These are phyloP conservation scores for Leishmania arabica DNA, from an alignment of 208 protist genomes.

Conservation along the genomic window DNA sequence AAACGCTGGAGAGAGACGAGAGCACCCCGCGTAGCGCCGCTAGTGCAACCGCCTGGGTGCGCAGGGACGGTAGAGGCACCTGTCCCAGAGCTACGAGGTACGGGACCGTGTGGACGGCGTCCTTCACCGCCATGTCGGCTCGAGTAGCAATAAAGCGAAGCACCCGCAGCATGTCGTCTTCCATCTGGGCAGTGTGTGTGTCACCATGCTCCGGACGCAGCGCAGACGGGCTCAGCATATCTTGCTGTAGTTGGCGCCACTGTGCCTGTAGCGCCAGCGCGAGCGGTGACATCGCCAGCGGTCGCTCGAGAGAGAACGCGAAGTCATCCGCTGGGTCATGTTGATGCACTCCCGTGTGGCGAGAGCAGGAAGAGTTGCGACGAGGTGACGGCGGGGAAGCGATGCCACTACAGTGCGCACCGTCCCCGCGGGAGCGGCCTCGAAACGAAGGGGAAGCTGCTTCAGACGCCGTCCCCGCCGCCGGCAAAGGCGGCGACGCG, in stretches of 20 bases:
- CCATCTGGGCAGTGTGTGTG: conserved; percentile 9
- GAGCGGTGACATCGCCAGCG: conserved; percentile 32
- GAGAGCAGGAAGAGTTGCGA: neutral
- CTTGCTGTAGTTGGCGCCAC: conserved; percentile 50
- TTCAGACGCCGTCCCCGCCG: too few relatives aligned
- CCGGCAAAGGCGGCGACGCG: neutral
- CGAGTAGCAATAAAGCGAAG: conserved; percentile 34
- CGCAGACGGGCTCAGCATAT: conserved; percentile 23
- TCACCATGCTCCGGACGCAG: conserved; percentile 11
- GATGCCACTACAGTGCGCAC: neutral
- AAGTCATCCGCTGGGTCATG: neutral
- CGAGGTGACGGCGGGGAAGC: neutral
- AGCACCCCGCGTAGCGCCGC: conserved; percentile 50
- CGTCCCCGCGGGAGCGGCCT: neutral
- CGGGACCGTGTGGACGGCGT: conserved; percentile 50
- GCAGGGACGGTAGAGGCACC: conserved; percentile 52
- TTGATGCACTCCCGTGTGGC: neutral
- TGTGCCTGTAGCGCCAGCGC: conserved; percentile 50
- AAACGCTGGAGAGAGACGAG: conserved; percentile 31
- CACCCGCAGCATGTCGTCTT: conserved; percentile 42
- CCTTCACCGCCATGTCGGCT: conserved; percentile 37
- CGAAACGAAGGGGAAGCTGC: neutral
- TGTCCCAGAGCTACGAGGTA: conserved; percentile 70
- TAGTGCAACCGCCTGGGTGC: conserved; percentile 63
- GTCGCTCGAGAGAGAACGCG: neutral